Percentiles rank a stretch among this genome's conserved stretches.
phyloP scores from a whole-genome alignment of 768 basidiomycete genomes.

The Boletus insuetus region DNA sequence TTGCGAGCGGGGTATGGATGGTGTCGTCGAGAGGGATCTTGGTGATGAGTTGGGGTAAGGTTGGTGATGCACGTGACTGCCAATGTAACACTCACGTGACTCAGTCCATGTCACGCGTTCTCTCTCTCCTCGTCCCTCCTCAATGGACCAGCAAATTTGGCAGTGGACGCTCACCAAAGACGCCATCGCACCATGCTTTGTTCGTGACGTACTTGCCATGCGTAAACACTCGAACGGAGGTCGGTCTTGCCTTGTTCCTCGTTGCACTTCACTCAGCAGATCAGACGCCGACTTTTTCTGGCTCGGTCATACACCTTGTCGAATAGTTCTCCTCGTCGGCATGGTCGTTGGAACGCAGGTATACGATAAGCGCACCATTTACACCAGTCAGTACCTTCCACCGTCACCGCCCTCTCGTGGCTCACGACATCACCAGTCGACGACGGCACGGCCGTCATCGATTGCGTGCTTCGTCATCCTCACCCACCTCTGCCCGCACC shows the following conservation, averaged over 20 bases:
- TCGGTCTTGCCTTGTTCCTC: neutral
- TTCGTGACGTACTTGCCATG: slow-evolving; percentile 51
- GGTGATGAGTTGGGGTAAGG: slow-evolving; percentile 58
- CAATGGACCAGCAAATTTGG: slow-evolving; percentile 28
- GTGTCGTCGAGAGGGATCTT: slow-evolving; percentile 45
- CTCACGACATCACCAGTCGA: slow-evolving; percentile 49
- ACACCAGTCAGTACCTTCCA: slow-evolving; percentile 42
- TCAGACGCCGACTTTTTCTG: slow-evolving; percentile 63
- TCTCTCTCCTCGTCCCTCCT: neutral
- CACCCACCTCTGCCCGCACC: slow-evolving; percentile 26
- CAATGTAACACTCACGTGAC: slow-evolving; percentile 8
- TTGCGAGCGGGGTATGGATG: slow-evolving; percentile 4
- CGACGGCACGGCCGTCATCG: slow-evolving; percentile 72
- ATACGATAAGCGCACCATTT: slow-evolving; percentile 58
- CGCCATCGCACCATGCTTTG: slow-evolving; percentile 53
- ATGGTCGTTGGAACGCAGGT: slow-evolving; percentile 60
- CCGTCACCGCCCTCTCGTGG: neutral
- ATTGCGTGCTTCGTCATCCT: slow-evolving; percentile 52
- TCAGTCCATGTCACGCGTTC: slow-evolving; percentile 1
- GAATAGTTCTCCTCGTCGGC: slow-evolving; percentile 58
- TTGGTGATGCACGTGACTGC: slow-evolving; percentile 13
- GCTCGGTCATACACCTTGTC: slow-evolving; percentile 70
- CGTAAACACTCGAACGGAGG: slow-evolving; percentile 36
- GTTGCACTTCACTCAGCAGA: neutral
- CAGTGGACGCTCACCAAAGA: slow-evolving; percentile 58